These are phyloP conservation scores for Geum urbanum DNA, from an alignment of 306 rosid species.

Conservation along the genomic window DNA sequence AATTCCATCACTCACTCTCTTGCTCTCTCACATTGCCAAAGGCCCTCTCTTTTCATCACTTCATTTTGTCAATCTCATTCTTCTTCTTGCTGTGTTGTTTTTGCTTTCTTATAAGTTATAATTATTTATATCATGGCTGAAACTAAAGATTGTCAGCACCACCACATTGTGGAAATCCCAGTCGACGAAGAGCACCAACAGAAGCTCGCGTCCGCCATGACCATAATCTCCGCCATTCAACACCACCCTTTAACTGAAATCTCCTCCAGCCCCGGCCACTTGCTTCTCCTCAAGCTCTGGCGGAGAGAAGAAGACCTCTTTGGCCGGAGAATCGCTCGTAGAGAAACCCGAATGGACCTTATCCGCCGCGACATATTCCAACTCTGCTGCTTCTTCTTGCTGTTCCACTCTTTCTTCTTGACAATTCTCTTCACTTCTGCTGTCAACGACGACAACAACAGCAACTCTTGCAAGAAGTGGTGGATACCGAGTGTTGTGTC, in stretches of 20 bases:
- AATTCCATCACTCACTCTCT: not conserved
- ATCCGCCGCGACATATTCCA: slow-evolving; percentile 59
- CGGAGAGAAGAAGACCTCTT: slow-evolving; percentile 74
- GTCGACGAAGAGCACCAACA: slow-evolving; percentile 55
- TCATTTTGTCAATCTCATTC: not conserved
- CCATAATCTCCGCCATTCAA: slow-evolving; percentile 50
- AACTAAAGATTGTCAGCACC: slow-evolving; percentile 41
- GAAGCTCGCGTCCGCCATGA: slow-evolving; percentile 28
- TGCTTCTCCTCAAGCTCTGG: slow-evolving; percentile 80
- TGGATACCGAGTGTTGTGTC: slow-evolving; percentile 64
- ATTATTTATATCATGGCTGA: slow-evolving; percentile 43
- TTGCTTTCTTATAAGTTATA: not conserved
- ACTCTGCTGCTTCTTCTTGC: slow-evolving; percentile 54
- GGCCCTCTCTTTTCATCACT: not conserved
- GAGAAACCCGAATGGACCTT: slow-evolving; percentile 55
- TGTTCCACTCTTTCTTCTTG: slow-evolving; percentile 64
- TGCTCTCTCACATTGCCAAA: not conserved
- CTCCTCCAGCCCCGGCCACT: slow-evolving; percentile 71
- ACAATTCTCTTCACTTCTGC: slow-evolving; percentile 67
- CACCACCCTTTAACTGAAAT: slow-evolving; percentile 82
- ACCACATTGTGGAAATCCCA: slow-evolving; percentile 75
- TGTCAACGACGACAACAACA: slow-evolving; percentile 9
- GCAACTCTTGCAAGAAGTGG: slow-evolving; percentile 52
- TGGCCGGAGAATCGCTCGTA: slow-evolving; percentile 42
- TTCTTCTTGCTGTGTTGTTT: not conserved